Percentiles rank a stretch among this genome's conserved stretches.
Evolutionary conservation across 2,329 filamentous ascomycete genomes (phyloP).

Genomic region (Penicillium sp.): DNA sequence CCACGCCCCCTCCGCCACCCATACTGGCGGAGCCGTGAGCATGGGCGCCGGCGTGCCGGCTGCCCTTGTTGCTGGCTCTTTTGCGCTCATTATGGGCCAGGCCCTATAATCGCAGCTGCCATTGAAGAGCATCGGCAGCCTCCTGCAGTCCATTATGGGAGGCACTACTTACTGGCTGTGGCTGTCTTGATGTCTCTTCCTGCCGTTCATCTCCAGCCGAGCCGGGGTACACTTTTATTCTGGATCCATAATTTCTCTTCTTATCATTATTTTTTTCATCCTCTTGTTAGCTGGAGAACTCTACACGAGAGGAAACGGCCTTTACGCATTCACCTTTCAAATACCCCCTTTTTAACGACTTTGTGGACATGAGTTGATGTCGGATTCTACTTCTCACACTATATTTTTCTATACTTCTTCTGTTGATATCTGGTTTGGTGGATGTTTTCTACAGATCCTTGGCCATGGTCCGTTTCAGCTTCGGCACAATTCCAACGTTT

Average conservation of each 20-base stretch:
- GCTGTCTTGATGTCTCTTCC: slow-evolving; percentile 6
- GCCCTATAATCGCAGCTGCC: slow-evolving; percentile 26
- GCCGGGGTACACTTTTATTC: slow-evolving; percentile 16
- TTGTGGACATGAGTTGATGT: slow-evolving; percentile 33
- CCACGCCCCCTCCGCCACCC: slow-evolving; percentile 13
- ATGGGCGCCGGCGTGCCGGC: slow-evolving; percentile 26
- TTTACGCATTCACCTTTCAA: slow-evolving; percentile 21
- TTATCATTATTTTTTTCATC: slow-evolving; percentile 17
- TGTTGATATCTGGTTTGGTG: slow-evolving; percentile 21
- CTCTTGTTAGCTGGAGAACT: slow-evolving; percentile 23
- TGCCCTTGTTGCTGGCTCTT: slow-evolving; percentile 34
- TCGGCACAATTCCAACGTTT: neutral
- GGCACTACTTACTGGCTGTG: neutral
- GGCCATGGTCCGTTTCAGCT: slow-evolving; percentile 1
- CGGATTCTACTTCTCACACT: slow-evolving; percentile 21
- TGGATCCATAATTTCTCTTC: slow-evolving; percentile 17
- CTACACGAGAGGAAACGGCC: slow-evolving; percentile 20
- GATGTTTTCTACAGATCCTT: neutral
- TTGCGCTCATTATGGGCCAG: slow-evolving; percentile 35
- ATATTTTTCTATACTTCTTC: slow-evolving; percentile 17
- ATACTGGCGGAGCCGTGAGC: slow-evolving; percentile 19
- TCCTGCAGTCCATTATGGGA: neutral
- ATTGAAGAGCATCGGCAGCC: slow-evolving; percentile 1
- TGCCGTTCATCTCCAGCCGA: slow-evolving; percentile 22
- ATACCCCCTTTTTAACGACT: slow-evolving; percentile 32